Evolutionary conservation across 805 yeast species (phyloP).

Genomic region (Ogataea corticis): DNA sequence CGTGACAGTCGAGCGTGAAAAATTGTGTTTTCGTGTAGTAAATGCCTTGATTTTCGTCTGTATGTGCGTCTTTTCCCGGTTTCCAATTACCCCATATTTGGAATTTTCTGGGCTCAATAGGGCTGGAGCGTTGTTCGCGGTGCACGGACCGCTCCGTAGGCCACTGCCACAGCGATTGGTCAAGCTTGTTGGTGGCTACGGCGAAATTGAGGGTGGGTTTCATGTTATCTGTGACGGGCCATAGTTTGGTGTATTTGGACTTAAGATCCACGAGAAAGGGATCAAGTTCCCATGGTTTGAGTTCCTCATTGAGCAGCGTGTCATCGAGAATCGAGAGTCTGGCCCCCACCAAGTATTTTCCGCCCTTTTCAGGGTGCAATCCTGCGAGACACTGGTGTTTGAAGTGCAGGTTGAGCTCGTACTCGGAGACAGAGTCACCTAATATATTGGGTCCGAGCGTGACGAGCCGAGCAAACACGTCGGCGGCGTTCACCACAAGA

Average conservation of each 20-base stretch:
- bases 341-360: slow-evolving; percentile 18
- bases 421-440: slow-evolving; percentile 18
- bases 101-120: neutral
- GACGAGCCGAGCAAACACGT: slow-evolving; percentile 15
- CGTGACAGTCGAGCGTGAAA: slow-evolving; percentile 13
- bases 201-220: slow-evolving; percentile 17
- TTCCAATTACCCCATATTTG: slow-evolving; percentile 13
- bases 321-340: slow-evolving; percentile 27
- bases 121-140: neutral
- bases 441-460: slow-evolving; percentile 9
- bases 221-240: slow-evolving; percentile 31
- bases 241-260: slow-evolving; percentile 20
- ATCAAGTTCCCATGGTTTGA: slow-evolving; percentile 26
- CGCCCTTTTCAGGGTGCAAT: slow-evolving; percentile 2
- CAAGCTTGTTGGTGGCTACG: slow-evolving; percentile 15
- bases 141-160: slow-evolving; percentile 18
- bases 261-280: slow-evolving; percentile 17
- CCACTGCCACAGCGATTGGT: slow-evolving; percentile 19
- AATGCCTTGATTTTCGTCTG: slow-evolving; percentile 15
- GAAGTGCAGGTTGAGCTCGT: slow-evolving; percentile 24
- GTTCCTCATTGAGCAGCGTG: slow-evolving; percentile 19
- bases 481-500: slow-evolving; percentile 20
- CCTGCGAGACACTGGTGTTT: slow-evolving; percentile 12
- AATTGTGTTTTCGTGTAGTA: slow-evolving; percentile 20
- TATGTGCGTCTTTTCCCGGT: slow-evolving; percentile 8